A percentile compares a stretch with the other conserved stretches of the same genome.
Conservation (phyloP, 176 grass and related monocot species). For the Secale cereale region DNA sequence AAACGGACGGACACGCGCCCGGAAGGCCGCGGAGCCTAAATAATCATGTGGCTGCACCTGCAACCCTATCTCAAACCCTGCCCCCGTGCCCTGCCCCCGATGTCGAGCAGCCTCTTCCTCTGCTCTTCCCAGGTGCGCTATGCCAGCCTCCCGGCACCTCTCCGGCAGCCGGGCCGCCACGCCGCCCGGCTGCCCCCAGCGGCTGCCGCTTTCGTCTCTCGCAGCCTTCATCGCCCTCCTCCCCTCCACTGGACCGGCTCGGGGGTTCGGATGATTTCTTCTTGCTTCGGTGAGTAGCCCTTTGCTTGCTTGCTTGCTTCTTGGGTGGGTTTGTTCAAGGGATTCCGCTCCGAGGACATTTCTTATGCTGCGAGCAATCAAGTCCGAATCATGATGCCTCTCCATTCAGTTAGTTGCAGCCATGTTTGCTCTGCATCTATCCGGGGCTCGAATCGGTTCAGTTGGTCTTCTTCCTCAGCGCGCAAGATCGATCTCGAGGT, state of each 20-base stretch:
- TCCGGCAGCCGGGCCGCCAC: not conserved
- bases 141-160: not conserved
- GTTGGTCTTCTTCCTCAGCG: not conserved
- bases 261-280: not conserved
- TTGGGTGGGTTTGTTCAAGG: not conserved
- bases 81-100: not conserved
- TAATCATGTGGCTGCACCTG: not conserved
- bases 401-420: not conserved
- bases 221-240: not conserved
- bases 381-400: not conserved
- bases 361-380: not conserved
- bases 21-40: not conserved
- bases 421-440: not conserved
- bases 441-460: not conserved
- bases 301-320: not conserved
- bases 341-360: not conserved
- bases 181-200: not conserved
- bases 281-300: not conserved
- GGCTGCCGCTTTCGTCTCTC: not conserved
- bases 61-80: not conserved
- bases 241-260: slow-evolving; percentile 9
- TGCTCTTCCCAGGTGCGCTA: not conserved
- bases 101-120: slow-evolving; percentile 7
- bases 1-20: not conserved
- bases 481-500: not conserved